A percentile compares a stretch with the other conserved stretches of the same genome.
phyloP scores from a whole-genome alignment of 495 filamentous ascomycete genomes.

The Podospora pseudocomata region DNA sequence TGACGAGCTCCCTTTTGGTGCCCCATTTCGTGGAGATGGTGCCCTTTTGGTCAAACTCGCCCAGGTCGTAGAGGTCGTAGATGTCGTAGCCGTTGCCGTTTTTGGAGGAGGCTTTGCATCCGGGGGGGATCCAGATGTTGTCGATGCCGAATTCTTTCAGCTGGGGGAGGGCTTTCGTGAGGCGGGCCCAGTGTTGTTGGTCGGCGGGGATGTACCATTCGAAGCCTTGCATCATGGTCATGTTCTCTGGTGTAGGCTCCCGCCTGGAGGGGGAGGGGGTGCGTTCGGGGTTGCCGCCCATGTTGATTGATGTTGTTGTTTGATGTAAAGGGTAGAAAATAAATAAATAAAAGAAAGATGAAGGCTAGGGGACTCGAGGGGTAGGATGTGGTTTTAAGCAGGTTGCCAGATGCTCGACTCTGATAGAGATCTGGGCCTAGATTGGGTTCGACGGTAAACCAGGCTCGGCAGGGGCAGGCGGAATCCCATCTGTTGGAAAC shows the following conservation, averaged over 20 bases:
- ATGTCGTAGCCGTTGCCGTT: conserved; percentile 72
- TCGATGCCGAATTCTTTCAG: conserved; percentile 61
- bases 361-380: neutral
- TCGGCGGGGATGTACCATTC: conserved; percentile 73
- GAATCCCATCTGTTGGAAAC: neutral
- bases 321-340: neutral
- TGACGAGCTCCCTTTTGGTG: conserved; percentile 58
- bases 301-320: conserved; percentile 8
- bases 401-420: neutral
- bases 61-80: conserved; percentile 73
- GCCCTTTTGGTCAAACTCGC: conserved; percentile 74
- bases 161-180: conserved; percentile 50
- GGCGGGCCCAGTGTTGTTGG: conserved; percentile 60
- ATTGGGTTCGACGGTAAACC: neutral
- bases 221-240: conserved; percentile 65
- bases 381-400: neutral
- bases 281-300: conserved; percentile 8
- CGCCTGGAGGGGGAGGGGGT: neutral
- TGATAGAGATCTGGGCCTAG: neutral
- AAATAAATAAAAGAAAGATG: neutral
- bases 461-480: neutral
- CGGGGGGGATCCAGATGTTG: conserved; percentile 70
- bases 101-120: conserved; percentile 62
- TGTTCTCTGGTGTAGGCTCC: conserved; percentile 43
- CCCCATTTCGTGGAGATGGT: conserved; percentile 67